Evolutionary conservation across 116 monocot species (phyloP).

Genomic region (Thalassia testudinum): DNA sequence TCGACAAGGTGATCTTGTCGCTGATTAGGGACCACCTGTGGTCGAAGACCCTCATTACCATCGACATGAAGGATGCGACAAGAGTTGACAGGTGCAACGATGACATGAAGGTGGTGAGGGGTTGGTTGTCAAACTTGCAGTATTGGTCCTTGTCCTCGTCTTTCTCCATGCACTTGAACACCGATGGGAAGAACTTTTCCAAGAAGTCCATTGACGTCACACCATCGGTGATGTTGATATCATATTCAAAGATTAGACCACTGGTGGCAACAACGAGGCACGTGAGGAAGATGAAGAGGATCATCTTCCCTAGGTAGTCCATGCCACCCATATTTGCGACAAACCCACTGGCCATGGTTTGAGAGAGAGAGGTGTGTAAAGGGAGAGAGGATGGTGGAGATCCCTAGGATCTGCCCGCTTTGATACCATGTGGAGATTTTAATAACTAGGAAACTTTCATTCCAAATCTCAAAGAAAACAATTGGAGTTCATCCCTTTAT

Average conservation of each 20-base stretch:
- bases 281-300: constrained; percentile 10
- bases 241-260: constrained; percentile 20
- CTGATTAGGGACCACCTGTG: no score
- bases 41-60: no score
- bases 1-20: constrained; percentile 2
- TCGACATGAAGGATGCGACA: constrained; percentile 2
- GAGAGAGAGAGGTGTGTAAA: no score
- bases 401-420: no score
- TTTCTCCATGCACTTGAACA: constrained; percentile 20
- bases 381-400: no score
- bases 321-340: neutral
- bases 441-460: no score
- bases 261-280: constrained; percentile 17
- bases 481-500: no score
- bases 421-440: no score
- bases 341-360: constrained; percentile 8
- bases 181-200: constrained; percentile 51
- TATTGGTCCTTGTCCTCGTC: constrained; percentile 49
- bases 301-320: constrained; percentile 15
- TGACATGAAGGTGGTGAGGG: constrained; percentile 22
- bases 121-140: constrained; percentile 62
- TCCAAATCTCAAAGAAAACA: no score
- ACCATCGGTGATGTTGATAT: constrained; percentile 17
- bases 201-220: constrained; percentile 23
- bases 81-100: constrained; percentile 14